Evolutionary conservation across 1,139 yeast genomes (phyloP).

Genomic region (Pichia cactophila): DNA sequence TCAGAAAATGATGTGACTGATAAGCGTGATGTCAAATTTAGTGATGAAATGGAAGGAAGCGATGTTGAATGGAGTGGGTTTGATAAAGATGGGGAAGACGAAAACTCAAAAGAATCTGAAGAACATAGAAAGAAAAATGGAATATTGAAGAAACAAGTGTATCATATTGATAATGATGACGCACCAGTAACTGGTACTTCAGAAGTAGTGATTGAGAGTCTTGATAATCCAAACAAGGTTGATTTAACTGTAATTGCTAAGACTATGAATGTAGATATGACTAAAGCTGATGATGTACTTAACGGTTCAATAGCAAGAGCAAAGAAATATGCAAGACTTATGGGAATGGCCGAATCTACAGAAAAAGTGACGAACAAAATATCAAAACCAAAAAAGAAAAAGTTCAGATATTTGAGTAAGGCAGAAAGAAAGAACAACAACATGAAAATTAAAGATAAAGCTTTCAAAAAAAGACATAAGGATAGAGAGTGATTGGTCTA

Average conservation of each 20-base stretch:
- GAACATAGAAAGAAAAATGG: constrained; percentile 26
- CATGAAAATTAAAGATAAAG: constrained; percentile 40
- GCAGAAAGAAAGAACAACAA: constrained; percentile 65
- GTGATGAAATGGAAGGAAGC: constrained; percentile 11
- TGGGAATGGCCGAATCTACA: constrained; percentile 32
- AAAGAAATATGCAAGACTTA: constrained; percentile 60
- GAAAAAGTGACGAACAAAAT: constrained; percentile 20
- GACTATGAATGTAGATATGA: constrained; percentile 56
- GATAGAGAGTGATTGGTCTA: constrained; percentile 1
- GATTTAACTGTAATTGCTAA: constrained; percentile 33
- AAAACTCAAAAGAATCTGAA: constrained; percentile 18
- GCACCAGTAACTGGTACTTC: constrained; percentile 49
- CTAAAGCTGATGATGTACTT: constrained; percentile 51
- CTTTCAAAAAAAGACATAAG: constrained; percentile 14
- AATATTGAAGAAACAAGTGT: constrained; percentile 41
- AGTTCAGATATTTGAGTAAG: constrained; percentile 79
- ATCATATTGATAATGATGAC: constrained; percentile 38
- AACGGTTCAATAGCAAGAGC: constrained; percentile 63
- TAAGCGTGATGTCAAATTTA: constrained; percentile 2
- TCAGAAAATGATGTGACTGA: constrained; percentile 19
- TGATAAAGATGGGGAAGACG: constrained; percentile 13
- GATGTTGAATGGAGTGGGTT: constrained; percentile 23
- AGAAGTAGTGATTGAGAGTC: constrained; percentile 52
- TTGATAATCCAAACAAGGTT: constrained; percentile 39
- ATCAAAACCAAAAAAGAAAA: constrained; percentile 54